These are phyloP conservation scores for Chlorencoelia australis DNA, from an alignment of 2,329 filamentous ascomycete species.

Conservation along the genomic window DNA sequence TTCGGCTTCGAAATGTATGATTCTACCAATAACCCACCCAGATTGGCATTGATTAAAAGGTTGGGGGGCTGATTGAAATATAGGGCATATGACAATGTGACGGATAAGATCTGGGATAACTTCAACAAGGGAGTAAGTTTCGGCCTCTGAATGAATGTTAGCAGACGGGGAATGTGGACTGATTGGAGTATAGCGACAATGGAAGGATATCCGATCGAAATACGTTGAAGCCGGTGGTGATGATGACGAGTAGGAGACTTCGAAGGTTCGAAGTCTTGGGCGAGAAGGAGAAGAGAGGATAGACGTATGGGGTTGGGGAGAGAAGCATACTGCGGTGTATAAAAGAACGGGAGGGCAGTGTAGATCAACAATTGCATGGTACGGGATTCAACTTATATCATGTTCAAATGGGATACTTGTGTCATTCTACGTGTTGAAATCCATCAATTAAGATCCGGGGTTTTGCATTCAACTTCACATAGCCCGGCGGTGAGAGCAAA, in stretches of 20 bases:
- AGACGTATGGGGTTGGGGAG: constrained; percentile 1
- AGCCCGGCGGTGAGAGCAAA: too few relatives aligned
- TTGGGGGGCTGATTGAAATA: constrained; percentile 11
- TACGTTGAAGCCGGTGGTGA: constrained; percentile 67
- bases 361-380: too few relatives aligned
- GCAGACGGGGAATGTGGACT: constrained; percentile 19
- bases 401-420: too few relatives aligned
- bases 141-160: background rate
- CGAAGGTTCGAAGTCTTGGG: background rate
- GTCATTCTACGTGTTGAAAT: too few relatives aligned
- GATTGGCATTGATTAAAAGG: background rate
- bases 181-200: constrained; percentile 69
- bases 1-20: constrained; percentile 92
- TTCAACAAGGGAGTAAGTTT: constrained; percentile 81
- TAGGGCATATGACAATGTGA: constrained; percentile 73
- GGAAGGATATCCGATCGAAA: constrained; percentile 95
- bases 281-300: background rate
- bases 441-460: too few relatives aligned
- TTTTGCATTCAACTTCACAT: too few relatives aligned
- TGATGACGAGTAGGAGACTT: constrained; percentile 36
- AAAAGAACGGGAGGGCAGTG: constrained; percentile 18
- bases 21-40: background rate
- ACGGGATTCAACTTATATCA: too few relatives aligned
- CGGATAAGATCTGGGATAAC: constrained; percentile 83
- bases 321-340: constrained; percentile 18